Percentiles rank a stretch among this genome's conserved stretches.
These are phyloP conservation scores for Glycine tomentella DNA, from an alignment of 306 rosid genomes.

Conservation along the genomic window DNA sequence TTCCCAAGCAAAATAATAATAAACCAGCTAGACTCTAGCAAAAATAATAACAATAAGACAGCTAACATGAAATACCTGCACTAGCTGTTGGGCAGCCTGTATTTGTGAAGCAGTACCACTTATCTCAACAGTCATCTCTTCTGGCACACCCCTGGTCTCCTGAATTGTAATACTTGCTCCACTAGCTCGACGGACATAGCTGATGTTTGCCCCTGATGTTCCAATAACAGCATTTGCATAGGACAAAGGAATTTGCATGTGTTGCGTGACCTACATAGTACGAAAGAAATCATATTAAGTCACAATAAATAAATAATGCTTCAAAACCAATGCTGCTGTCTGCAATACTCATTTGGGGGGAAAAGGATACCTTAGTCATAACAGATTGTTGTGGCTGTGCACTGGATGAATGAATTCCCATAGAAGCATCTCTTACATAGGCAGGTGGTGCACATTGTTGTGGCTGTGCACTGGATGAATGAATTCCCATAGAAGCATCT, in stretches of 20 bases:
- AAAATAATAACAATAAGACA: background rate
- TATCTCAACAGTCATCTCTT: conserved; percentile 72
- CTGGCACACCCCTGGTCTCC: conserved; percentile 72
- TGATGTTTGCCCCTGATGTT: conserved; percentile 64
- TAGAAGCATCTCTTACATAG: conserved; percentile 48
- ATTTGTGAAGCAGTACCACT: conserved; percentile 66
- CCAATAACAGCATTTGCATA: conserved; percentile 73
- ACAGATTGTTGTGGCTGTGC: conserved; percentile 52
- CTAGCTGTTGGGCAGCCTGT: conserved; percentile 67
- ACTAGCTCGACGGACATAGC: conserved; percentile 71
- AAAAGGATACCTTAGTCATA: conserved; percentile 55
- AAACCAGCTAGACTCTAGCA: too few species aligned
- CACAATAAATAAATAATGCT: conserved; percentile 1
- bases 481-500: conserved; percentile 52
- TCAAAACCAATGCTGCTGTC: background rate
- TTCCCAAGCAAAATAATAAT: too few species aligned
- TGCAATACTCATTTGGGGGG: conserved; percentile 10
- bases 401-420: conserved; percentile 52
- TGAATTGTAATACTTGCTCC: conserved; percentile 72
- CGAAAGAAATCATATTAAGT: conserved; percentile 23
- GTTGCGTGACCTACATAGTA: conserved; percentile 61
- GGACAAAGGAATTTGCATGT: conserved; percentile 72
- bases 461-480: conserved; percentile 45
- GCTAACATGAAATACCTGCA: conserved; percentile 55
- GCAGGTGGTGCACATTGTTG: conserved; percentile 55